Conservation (phyloP, 495 filamentous ascomycete species). For the Trichoderma gamsii region DNA sequence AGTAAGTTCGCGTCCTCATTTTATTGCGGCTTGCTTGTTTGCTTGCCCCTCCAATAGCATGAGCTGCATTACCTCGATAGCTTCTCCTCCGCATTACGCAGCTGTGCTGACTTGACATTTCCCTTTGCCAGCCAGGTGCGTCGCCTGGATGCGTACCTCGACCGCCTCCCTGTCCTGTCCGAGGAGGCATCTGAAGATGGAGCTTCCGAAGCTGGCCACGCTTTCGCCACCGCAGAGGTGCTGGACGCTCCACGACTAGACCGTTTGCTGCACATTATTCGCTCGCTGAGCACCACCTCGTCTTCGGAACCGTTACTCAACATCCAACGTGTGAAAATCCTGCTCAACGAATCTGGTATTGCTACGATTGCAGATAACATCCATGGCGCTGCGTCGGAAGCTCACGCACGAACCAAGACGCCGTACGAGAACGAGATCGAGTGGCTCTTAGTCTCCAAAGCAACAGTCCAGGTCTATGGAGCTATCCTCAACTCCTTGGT, state of each 20-base stretch:
- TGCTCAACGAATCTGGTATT: slow-evolving; percentile 55
- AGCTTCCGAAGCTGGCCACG: slow-evolving; percentile 21
- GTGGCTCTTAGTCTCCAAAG: slow-evolving; percentile 84
- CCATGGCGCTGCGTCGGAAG: not conserved
- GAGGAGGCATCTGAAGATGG: slow-evolving; percentile 22
- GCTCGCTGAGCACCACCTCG: slow-evolving; percentile 60
- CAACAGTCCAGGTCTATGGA: slow-evolving; percentile 77
- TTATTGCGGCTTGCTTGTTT: not conserved
- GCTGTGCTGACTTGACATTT: slow-evolving; percentile 24
- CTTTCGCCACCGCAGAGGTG: slow-evolving; percentile 14
- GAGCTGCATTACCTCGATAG: not conserved
- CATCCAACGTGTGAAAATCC: slow-evolving; percentile 44
- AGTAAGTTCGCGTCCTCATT: slow-evolving; percentile 44
- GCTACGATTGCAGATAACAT: slow-evolving; percentile 21
- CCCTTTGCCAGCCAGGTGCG: slow-evolving; percentile 60
- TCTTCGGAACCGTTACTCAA: slow-evolving; percentile 49
- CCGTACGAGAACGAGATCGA: slow-evolving; percentile 67
- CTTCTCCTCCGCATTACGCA: not conserved
- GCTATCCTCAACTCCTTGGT: slow-evolving; percentile 65
- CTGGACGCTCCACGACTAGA: slow-evolving; percentile 37
- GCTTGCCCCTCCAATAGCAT: slow-evolving; percentile 3
- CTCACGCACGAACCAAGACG: slow-evolving; percentile 25
- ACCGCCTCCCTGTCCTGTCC: slow-evolving; percentile 49
- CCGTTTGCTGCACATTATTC: slow-evolving; percentile 57
- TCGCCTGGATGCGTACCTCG: slow-evolving; percentile 71